Evolutionary conservation across 768 basidiomycete genomes (phyloP).

Genomic region (Sistotremastrum suecicum): DNA sequence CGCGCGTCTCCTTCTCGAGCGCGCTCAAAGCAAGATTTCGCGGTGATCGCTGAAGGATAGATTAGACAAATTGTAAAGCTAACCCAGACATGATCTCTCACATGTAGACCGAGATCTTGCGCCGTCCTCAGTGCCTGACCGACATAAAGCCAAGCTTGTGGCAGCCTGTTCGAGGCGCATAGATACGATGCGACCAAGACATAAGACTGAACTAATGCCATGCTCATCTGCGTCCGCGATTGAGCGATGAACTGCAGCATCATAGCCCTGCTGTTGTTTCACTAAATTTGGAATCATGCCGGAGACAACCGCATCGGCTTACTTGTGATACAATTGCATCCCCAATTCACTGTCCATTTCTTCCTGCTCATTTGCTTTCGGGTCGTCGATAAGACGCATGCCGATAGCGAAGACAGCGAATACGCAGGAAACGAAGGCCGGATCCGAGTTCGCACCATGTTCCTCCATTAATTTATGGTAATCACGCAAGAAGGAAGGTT

Average conservation of each 20-base stretch:
- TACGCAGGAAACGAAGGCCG: slow-evolving; percentile 66
- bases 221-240: slow-evolving; percentile 81
- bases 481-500: slow-evolving; percentile 62
- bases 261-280: slow-evolving; percentile 45
- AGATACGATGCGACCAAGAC: slow-evolving; percentile 56
- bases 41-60: slow-evolving; percentile 54
- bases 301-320: slow-evolving; percentile 4
- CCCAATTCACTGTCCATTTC: slow-evolving; percentile 75
- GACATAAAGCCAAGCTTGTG: slow-evolving; percentile 86
- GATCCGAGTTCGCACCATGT: slow-evolving; percentile 44
- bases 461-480: slow-evolving; percentile 66
- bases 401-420: slow-evolving; percentile 89
- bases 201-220: slow-evolving; percentile 59
- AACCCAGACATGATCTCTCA: slow-evolving; percentile 26
- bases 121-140: slow-evolving; percentile 84
- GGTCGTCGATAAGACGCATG: slow-evolving; percentile 64
- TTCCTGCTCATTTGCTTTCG: slow-evolving; percentile 42
- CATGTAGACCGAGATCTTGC: slow-evolving; percentile 86
- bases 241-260: slow-evolving; percentile 82
- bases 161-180: slow-evolving; percentile 85
- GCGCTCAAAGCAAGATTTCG: slow-evolving; percentile 53
- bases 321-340: slow-evolving; percentile 85
- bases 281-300: slow-evolving; percentile 6
- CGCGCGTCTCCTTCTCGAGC: slow-evolving; percentile 77
- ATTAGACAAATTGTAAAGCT: slow-evolving; percentile 2